phyloP scores from a whole-genome alignment of 2,329 filamentous ascomycete species.

The Penicillium thymicola region DNA sequence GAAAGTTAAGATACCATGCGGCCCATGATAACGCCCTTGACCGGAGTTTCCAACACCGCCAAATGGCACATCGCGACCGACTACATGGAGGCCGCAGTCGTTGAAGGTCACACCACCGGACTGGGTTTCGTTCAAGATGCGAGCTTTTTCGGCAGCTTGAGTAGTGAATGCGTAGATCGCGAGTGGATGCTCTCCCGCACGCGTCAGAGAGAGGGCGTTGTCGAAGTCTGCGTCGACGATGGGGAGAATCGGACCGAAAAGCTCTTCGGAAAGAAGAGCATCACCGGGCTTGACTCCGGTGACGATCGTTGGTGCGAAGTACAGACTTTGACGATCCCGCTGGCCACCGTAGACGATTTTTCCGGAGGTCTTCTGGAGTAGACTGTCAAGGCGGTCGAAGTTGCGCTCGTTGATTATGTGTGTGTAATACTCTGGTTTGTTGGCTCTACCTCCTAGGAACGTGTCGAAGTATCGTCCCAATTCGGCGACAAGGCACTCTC shows the following conservation, averaged over 20 bases:
- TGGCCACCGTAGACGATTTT: slow-evolving; percentile 38
- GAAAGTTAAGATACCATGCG: slow-evolving; percentile 46
- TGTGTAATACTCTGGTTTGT: slow-evolving; percentile 22
- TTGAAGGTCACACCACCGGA: slow-evolving; percentile 54
- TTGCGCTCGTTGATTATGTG: slow-evolving; percentile 46
- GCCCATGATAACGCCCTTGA: slow-evolving; percentile 50
- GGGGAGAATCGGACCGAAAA: slow-evolving; percentile 47
- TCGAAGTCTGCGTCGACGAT: slow-evolving; percentile 33
- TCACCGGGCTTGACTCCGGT: slow-evolving; percentile 37
- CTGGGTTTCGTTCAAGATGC: slow-evolving; percentile 29
- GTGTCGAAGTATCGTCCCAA: slow-evolving; percentile 36
- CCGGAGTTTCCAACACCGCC: slow-evolving; percentile 53
- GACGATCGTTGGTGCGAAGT: slow-evolving; percentile 42
- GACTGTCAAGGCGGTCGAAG: slow-evolving; percentile 40
- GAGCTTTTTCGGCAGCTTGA: slow-evolving; percentile 34
- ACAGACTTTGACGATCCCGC: slow-evolving; percentile 27
- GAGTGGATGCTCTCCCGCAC: slow-evolving; percentile 31
- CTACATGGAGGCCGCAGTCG: slow-evolving; percentile 47
- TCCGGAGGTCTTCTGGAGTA: slow-evolving; percentile 40
- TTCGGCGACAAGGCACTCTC: slow-evolving; percentile 37
- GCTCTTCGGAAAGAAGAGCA: slow-evolving; percentile 44
- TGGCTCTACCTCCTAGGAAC: slow-evolving; percentile 26
- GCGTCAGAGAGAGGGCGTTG: slow-evolving; percentile 28
- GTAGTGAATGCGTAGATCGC: slow-evolving; percentile 45
- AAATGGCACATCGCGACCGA: slow-evolving; percentile 45